A percentile compares a stretch with the other conserved stretches of the same genome.
These are phyloP conservation scores for Globisporangium camurandrum DNA, from an alignment of 352 stramenopile species.

Conservation along the genomic window DNA sequence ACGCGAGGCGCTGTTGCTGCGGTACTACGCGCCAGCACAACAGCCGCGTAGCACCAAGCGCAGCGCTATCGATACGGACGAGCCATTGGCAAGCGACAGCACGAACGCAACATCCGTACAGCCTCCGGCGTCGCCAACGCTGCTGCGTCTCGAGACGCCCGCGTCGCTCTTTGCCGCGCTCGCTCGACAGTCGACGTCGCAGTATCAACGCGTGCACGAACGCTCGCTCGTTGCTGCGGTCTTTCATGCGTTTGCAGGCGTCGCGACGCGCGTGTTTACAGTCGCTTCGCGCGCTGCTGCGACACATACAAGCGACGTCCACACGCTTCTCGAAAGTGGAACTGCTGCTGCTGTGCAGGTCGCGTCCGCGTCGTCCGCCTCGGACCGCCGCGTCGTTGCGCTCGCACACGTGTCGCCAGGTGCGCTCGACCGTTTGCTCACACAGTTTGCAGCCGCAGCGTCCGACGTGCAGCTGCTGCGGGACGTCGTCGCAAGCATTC, in stretches of 20 bases:
- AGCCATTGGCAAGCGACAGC: constrained; percentile 1
- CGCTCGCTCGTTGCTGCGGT: constrained; percentile 33
- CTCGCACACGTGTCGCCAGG: constrained; percentile 46
- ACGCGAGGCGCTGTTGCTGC: constrained; percentile 30
- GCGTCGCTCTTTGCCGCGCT: background rate
- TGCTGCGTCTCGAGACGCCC: constrained; percentile 9
- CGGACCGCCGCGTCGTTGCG: constrained; percentile 15
- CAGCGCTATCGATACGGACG: constrained; percentile 3
- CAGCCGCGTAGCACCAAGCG: constrained; percentile 1
- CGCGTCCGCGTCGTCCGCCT: constrained; percentile 15
- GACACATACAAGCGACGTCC: constrained; percentile 1
- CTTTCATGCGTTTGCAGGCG: constrained; percentile 49
- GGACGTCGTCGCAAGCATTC: constrained; percentile 15
- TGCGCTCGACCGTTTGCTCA: constrained; percentile 24
- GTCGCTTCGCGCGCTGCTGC: constrained; percentile 4
- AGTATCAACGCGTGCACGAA: constrained; percentile 37
- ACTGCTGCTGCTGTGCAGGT: background rate
- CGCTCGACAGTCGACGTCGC: background rate
- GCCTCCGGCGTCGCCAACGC: background rate
- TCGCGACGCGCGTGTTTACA: constrained; percentile 49
- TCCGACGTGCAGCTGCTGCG: constrained; percentile 48
- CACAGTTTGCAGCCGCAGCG: constrained; percentile 22
- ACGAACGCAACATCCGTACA: background rate
- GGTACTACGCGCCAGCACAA: constrained; percentile 29
- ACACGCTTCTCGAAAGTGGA: constrained; percentile 26